Percentiles rank a stretch among this genome's conserved stretches.
Evolutionary conservation across 2,329 filamentous ascomycete species (phyloP).

Genomic region (Purpureocillium takamizusanense): DNA sequence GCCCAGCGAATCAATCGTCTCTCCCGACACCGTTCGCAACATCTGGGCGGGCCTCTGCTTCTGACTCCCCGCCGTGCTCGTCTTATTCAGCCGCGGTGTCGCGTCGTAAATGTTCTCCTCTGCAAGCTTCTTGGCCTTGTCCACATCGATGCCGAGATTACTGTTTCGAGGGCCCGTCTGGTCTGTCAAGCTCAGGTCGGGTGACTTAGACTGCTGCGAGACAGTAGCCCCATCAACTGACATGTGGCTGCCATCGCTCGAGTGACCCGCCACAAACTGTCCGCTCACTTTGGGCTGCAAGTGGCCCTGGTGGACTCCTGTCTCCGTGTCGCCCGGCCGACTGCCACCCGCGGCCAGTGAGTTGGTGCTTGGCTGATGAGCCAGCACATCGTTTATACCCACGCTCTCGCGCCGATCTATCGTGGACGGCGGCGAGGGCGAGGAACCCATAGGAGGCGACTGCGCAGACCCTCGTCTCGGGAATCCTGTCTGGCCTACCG

Average conservation of each 20-base stretch:
- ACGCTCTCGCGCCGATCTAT: not conserved
- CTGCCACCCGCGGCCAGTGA: not conserved
- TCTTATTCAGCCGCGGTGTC: conserved; percentile 14
- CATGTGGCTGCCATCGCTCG: not conserved
- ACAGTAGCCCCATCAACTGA: not conserved
- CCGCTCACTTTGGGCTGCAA: not conserved
- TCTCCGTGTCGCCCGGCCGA: not conserved
- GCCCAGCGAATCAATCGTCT: conserved; percentile 2
- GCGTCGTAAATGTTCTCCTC: conserved; percentile 26
- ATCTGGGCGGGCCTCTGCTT: not conserved
- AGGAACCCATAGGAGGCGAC: not conserved
- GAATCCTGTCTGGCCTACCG: conserved; percentile 1
- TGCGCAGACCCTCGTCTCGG: not conserved
- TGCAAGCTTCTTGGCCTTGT: conserved; percentile 7
- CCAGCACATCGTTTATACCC: not conserved
- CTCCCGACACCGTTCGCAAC: conserved; percentile 1
- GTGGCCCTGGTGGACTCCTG: not conserved
- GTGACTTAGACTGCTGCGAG: conserved; percentile 2
- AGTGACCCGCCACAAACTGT: not conserved
- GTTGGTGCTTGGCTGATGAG: conserved; percentile 1
- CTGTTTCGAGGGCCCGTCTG: not conserved
- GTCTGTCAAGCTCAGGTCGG: not conserved
- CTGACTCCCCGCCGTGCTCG: not conserved
- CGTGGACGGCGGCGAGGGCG: not conserved
- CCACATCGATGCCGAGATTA: conserved; percentile 4